These are phyloP conservation scores for Wickerhamomyces hampshirensis DNA, from an alignment of 805 yeast genomes.

Conservation along the genomic window DNA sequence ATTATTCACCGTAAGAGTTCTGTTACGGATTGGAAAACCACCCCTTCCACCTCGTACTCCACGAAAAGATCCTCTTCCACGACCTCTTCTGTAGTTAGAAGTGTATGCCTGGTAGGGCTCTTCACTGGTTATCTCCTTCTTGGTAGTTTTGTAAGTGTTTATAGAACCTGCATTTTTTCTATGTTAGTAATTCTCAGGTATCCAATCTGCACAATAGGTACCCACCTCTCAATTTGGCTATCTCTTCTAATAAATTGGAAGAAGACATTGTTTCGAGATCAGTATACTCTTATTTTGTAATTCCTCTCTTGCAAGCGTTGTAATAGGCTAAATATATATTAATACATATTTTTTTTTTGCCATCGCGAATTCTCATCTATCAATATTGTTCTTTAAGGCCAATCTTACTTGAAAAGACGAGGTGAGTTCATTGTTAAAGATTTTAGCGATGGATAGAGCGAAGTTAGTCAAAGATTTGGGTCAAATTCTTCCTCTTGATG, in stretches of 20 bases:
- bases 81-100: constrained; percentile 4
- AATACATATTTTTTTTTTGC: no score
- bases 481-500: constrained; percentile 51
- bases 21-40: constrained; percentile 23
- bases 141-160: constrained; percentile 11
- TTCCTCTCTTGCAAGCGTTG: neutral
- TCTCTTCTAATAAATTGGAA: constrained; percentile 14
- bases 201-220: neutral
- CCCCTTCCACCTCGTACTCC: constrained; percentile 5
- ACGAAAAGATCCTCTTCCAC: constrained; percentile 19
- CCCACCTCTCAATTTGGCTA: constrained; percentile 20
- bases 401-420: no score
- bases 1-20: constrained; percentile 28
- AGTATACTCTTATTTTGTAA: neutral
- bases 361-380: no score
- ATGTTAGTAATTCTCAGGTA: no score
- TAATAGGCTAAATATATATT: no score
- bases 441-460: constrained; percentile 2
- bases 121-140: constrained; percentile 5
- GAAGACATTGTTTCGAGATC: neutral
- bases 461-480: constrained; percentile 14
- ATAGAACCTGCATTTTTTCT: constrained; percentile 13
- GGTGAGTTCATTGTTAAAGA: no score
- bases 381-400: neutral
- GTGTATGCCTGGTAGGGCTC: constrained; percentile 9